Evolutionary conservation across 441 rosid genomes (phyloP), one percentile per base, ranked within the genome.

Genomic region (Brassica balearica): DNA sequence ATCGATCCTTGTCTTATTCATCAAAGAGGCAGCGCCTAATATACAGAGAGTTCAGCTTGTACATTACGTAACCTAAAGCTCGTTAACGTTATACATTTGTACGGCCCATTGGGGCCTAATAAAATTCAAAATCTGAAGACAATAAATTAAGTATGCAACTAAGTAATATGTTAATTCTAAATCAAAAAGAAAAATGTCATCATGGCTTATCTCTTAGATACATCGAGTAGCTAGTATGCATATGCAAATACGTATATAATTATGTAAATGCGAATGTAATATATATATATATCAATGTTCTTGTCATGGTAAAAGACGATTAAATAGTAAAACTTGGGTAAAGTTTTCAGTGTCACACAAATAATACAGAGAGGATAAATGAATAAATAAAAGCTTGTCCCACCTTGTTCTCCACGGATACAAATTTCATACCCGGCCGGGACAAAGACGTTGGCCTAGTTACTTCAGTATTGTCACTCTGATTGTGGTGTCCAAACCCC

Each of bases 321-420:
- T 7, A 32, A 80, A 80, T 72, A 80, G 79, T 75, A 46, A 38
- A 32, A 70, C 14, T 7, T 48, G 10, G 64, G 79, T 74, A 62
- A 75, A 79, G 9, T 7, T 15, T 56, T 55, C 62, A 5, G 22
- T 74, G 14, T 63, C 64, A 64, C 68, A 73, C 55, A 48, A 64
- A 64, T 46, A 62, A 61, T 62, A 62, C 1, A 14, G 0, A 38
- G 29, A 27, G 4, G 61, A 55, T 55, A 55, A 17, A 55, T 55
- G 8, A 38, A 61, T 55, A 8, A 62, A 51, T 51, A 32, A 23
- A 53, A 17, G 11, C 58, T 69, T 20, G 75, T 69, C 68, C 6
- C 38, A 19, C 19, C 55, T 41, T 61, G 51, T 60, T 71, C 14
- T 51, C 60, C 23, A 60, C 5, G 14, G 27, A 72, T 72, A 72